A percentile compares a stretch with the other conserved stretches of the same genome.
phyloP scores from a whole-genome alignment of 768 basidiomycete genomes.

The Lentinula lateritia region DNA sequence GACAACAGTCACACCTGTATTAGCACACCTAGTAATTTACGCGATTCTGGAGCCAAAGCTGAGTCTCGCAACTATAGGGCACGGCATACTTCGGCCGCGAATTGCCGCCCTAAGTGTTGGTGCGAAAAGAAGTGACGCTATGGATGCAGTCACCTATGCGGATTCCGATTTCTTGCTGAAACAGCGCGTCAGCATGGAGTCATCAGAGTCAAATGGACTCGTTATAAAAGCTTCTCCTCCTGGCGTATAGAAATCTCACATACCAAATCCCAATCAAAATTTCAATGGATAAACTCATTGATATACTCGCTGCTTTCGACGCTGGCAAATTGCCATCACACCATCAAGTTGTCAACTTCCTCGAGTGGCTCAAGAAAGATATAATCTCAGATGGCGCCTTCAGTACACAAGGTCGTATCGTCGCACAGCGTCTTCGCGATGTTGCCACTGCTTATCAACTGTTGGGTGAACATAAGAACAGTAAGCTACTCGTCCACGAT shows the following conservation, averaged over 20 bases:
- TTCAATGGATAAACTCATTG: slow-evolving; percentile 58
- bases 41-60: background rate
- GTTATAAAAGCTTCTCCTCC: background rate
- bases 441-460: slow-evolving; percentile 56
- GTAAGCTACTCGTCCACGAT: slow-evolving; percentile 23
- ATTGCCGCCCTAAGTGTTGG: background rate
- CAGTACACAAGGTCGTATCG: slow-evolving; percentile 46
- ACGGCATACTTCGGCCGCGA: too few species aligned
- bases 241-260: background rate
- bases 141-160: background rate
- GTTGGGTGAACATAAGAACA: slow-evolving; percentile 51
- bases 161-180: background rate
- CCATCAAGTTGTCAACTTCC: slow-evolving; percentile 44
- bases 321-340: slow-evolving; percentile 69
- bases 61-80: background rate
- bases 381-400: slow-evolving; percentile 47
- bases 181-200: background rate
- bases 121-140: background rate
- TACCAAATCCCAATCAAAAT: background rate
- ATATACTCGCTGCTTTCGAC: slow-evolving; percentile 60
- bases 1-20: too few species aligned
- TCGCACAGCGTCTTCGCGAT: slow-evolving; percentile 44
- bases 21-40: too few species aligned
- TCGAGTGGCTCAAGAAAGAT: slow-evolving; percentile 51
- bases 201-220: background rate